Conservation (phyloP, 495 filamentous ascomycete genomes). For the Staphylotrichum tortipilum region DNA sequence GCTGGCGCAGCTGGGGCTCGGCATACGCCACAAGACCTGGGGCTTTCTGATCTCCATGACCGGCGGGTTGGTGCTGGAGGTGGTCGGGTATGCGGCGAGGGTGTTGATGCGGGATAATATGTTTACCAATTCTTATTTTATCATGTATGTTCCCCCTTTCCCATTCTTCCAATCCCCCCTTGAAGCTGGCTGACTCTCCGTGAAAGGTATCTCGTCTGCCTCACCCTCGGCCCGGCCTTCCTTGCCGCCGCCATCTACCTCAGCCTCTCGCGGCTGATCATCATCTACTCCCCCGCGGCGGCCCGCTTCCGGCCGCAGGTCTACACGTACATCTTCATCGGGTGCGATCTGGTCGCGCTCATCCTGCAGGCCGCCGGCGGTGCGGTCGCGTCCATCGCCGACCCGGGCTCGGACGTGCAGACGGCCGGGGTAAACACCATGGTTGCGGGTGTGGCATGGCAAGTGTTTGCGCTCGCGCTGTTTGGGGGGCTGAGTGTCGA, state of each 20-base stretch:
- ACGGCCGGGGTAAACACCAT: slow-evolving; percentile 38
- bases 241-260: slow-evolving; percentile 20
- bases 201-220: slow-evolving; percentile 26
- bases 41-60: no score
- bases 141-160: slow-evolving; percentile 1
- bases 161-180: neutral
- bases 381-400: slow-evolving; percentile 26
- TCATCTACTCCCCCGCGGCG: slow-evolving; percentile 33
- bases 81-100: slow-evolving; percentile 22
- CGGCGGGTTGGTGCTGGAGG: neutral
- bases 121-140: slow-evolving; percentile 10
- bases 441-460: slow-evolving; percentile 34
- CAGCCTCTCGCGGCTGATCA: slow-evolving; percentile 29
- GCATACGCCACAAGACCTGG: neutral
- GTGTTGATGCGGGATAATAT: slow-evolving; percentile 20
- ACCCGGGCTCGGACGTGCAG: neutral
- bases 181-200: no score
- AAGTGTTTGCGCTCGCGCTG: slow-evolving; percentile 32
- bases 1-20: neutral
- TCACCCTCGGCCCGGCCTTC: slow-evolving; percentile 31
- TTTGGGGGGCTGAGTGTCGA: slow-evolving; percentile 13
- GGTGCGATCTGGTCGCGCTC: slow-evolving; percentile 42
- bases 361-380: slow-evolving; percentile 45
- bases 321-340: slow-evolving; percentile 46
- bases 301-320: slow-evolving; percentile 21